Evolutionary conservation across 1,139 yeast genomes (phyloP).

Genomic region (Suhomyces anneliseae): DNA sequence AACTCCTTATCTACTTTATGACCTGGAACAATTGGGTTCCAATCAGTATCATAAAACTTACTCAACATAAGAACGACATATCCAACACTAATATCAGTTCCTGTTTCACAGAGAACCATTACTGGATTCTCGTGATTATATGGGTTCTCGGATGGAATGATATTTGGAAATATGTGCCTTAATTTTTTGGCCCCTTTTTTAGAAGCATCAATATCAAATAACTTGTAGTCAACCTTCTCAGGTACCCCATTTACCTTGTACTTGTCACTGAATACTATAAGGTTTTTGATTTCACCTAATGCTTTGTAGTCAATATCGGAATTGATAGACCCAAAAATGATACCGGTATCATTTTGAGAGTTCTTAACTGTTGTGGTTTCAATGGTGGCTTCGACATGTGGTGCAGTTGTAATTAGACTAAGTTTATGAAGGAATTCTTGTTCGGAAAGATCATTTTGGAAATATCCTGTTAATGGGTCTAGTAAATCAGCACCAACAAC

Average conservation of each 20-base stretch:
- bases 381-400: background rate
- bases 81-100: conserved; percentile 66
- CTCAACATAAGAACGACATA: conserved; percentile 55
- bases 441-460: conserved; percentile 39
- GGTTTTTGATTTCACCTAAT: conserved; percentile 8
- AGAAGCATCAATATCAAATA: conserved; percentile 39
- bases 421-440: conserved; percentile 9
- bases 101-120: conserved; percentile 61
- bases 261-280: conserved; percentile 29
- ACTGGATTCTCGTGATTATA: conserved; percentile 15
- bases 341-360: conserved; percentile 23
- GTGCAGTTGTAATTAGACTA: background rate
- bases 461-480: conserved; percentile 26
- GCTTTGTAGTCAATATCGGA: conserved; percentile 15
- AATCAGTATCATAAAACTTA: conserved; percentile 41
- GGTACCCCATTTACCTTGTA: conserved; percentile 22
- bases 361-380: conserved; percentile 15
- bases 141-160: conserved; percentile 25
- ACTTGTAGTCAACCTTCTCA: conserved; percentile 15
- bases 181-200: conserved; percentile 66
- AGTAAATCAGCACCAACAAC: conserved; percentile 22
- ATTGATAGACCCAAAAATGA: conserved; percentile 31
- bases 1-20: conserved; percentile 44
- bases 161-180: conserved; percentile 40
- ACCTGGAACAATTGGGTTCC: conserved; percentile 24